These are phyloP conservation scores for Cyclaneusma minus DNA, from an alignment of 2,329 filamentous ascomycete genomes.

Conservation along the genomic window DNA sequence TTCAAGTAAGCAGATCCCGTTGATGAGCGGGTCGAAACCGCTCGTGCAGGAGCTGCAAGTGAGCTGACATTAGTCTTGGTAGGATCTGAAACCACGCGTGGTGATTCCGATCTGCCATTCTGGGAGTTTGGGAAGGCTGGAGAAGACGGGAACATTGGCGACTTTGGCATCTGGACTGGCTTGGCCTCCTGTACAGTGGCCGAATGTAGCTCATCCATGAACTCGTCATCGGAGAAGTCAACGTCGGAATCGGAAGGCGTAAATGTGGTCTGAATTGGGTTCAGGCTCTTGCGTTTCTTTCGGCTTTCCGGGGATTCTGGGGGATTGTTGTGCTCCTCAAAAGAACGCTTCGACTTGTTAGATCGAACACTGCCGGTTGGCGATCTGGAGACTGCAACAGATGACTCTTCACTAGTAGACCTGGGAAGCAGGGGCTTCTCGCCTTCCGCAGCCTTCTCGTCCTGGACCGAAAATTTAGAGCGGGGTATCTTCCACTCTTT, in stretches of 20 bases:
- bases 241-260: slow-evolving; percentile 22
- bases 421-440: not conserved
- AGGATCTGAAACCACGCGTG: too few species aligned
- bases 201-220: slow-evolving; percentile 73
- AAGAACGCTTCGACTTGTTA: slow-evolving; percentile 10
- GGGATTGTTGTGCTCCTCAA: slow-evolving; percentile 12
- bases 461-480: slow-evolving; percentile 15
- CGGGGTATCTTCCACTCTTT: slow-evolving; percentile 11
- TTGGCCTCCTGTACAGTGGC: slow-evolving; percentile 75
- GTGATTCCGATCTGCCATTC: slow-evolving; percentile 12
- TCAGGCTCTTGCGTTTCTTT: slow-evolving; percentile 11
- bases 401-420: too few species aligned
- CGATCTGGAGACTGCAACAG: too few species aligned
- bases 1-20: slow-evolving; percentile 38
- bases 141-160: too few species aligned
- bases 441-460: slow-evolving; percentile 5
- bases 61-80: slow-evolving; percentile 13
- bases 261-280: slow-evolving; percentile 46
- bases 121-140: slow-evolving; percentile 34
- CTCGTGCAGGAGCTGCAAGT: slow-evolving; percentile 11
- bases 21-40: slow-evolving; percentile 30
- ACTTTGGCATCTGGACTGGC: slow-evolving; percentile 63
- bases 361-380: slow-evolving; percentile 20
- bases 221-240: slow-evolving; percentile 58
- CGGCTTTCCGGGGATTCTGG: slow-evolving; percentile 7